Evolutionary conservation across 1,284 basidiomycete genomes (phyloP), one percentile per base, ranked within the genome.

Genomic region (Puccinia polysora): DNA sequence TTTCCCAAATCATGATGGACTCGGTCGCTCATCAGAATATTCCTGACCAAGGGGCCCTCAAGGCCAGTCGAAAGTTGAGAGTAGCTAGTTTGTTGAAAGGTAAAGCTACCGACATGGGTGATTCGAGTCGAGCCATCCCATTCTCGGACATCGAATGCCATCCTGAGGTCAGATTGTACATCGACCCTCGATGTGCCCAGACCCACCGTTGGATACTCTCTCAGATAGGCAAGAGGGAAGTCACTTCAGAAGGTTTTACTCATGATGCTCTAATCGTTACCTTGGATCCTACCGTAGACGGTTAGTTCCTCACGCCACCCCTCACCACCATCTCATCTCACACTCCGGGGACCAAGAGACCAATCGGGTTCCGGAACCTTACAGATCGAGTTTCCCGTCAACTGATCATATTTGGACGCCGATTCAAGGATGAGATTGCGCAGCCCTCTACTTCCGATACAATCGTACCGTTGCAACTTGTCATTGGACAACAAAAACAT

Each of bases 161-260:
- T 64, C 40, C 59, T 20, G 50, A 72, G 18, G 50, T 72, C 40
- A 53, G 52, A 43, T 40, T 72, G 10, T 72, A 72, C 40, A 53
- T 72, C 5, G 69, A 72, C 15, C 69, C 69, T 45, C 69, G 69
- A 28, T 72, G 69, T 56, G 43, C 59, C n/a, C 59, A 72, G 53
- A 72, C 59, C 15, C 59, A 50, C 25, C 38, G 23, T 63, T 72
- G 69, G 69, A 50, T 70, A 28, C 49, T 70, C 7, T 70, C 68
- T 40, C 68, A 70, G 43, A 20, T 70, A 8, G 55, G 58, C 40
- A 70, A 59, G 30, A 58, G 56, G 25, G 58, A 70, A 25, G 20
- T 62, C 34, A 62, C 32, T 59, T 10, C 34, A 34, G 56, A 25
- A 15, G 68, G 58, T 28, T 60, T 49, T 47, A 70, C 68, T 14